Conservation (phyloP, 139 green algal species). For the Chlorella sorokiniana region DNA sequence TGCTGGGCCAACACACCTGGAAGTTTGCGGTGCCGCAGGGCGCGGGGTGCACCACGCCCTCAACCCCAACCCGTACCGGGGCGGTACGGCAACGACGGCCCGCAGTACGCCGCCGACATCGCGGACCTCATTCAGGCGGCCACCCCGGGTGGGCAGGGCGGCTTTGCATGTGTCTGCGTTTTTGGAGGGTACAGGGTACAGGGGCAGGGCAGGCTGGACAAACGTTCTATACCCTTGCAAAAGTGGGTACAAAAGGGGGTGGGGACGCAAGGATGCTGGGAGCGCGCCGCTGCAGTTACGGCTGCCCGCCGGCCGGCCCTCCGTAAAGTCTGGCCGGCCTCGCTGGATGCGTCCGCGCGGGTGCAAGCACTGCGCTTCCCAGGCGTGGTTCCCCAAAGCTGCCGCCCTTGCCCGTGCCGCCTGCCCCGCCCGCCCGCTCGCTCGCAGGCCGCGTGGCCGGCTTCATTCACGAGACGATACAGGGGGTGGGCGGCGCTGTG, state of each 20-base stretch:
- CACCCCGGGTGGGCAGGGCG: slow-evolving; percentile 48
- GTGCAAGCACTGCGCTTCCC: no score
- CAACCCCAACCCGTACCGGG: slow-evolving; percentile 93
- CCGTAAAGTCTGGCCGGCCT: no score
- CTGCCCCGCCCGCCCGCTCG: neutral
- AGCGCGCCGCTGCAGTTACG: no score
- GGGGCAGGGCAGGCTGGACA: no score
- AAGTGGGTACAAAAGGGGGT: no score
- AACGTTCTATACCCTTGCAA: no score
- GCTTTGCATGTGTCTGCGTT: neutral
- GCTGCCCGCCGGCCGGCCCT: no score
- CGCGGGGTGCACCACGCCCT: slow-evolving; percentile 87
- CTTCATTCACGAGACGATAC: slow-evolving; percentile 95
- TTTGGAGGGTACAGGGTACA: neutral
- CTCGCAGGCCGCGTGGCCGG: slow-evolving; percentile 72
- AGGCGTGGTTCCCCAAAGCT: no score
- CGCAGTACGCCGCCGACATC: slow-evolving; percentile 76
- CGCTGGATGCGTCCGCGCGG: no score
- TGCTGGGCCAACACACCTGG: slow-evolving; percentile 90
- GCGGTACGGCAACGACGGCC: slow-evolving; percentile 85
- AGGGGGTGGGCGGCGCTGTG: slow-evolving; percentile 89
- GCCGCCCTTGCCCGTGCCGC: neutral
- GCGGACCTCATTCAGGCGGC: slow-evolving; percentile 64
- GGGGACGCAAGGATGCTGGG: no score
- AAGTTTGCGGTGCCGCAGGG: slow-evolving; percentile 69